Base-by-base conservation (phyloP, 139 green algal genomes). In the Desmodesmus armatus region DNA sequence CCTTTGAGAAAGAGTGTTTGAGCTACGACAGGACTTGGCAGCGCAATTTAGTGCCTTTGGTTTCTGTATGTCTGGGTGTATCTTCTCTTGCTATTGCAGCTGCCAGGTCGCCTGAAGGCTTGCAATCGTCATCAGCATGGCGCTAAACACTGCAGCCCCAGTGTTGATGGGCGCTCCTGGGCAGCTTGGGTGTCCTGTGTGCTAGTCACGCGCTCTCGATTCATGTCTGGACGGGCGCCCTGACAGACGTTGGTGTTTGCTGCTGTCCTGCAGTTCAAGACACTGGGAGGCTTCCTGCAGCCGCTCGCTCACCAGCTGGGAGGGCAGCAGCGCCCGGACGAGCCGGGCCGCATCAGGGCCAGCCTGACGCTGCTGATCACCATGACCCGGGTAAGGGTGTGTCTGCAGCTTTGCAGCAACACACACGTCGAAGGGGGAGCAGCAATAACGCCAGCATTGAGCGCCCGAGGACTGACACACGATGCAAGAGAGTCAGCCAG, bases 261-360 rank as follows among this genome's bases (percentile, higher is more conserved):
- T 78, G 71, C 71, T 76, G 44, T 9, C 31, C 21, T 82, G 53
- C 75, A 82, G 75, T 53, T 35, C 75, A 82, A 82, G 35, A 53
- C 51, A 41, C 35, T 82, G 23, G 75, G 75, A 5, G 75, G 75
- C 5, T 82, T 82, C 75, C 75, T 82, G 75, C 75, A 82, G 53
- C 75, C 51, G 51, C 71, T 51, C 75, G 71, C 71, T 53, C 70
- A 35, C 21, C 13, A 33, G 21, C 53, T 82, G 33, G 76, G 76
- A 4, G 55, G 55, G n/a, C 25, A 53, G 2, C 23, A 55, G 76
- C 76, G 76, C 5, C 55, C 37, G 40, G 76, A 82, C 25, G 76
- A 82, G 40, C 13, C 51, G 29, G 76, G 35, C 3, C 41, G 76
- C 44, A 23, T 40, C 11, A 35, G 76, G 40, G 76, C 55, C 39